These are phyloP conservation scores for Erodium chrysanthum DNA, from an alignment of 441 rosid species.

Conservation along the genomic window DNA sequence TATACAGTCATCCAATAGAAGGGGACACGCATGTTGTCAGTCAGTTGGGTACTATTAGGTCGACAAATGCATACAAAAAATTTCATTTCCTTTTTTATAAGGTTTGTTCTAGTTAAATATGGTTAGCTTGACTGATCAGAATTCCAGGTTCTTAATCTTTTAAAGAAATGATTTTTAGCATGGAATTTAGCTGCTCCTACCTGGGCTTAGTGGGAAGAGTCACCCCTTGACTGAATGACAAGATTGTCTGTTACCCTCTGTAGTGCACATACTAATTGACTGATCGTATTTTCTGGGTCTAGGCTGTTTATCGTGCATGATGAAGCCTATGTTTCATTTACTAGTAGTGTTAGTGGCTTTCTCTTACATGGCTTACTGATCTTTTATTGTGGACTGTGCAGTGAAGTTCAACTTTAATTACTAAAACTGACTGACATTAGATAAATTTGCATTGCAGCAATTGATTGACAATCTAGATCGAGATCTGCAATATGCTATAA, in stretches of 20 bases:
- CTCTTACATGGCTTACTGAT: background rate
- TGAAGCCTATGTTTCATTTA: background rate
- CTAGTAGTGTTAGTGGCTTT: constrained; percentile 7
- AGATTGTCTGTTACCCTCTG: constrained; percentile 3
- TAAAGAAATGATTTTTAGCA: constrained; percentile 1
- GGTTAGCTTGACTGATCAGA: background rate
- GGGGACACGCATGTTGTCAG: background rate
- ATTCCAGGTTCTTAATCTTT: background rate
- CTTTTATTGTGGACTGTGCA: background rate
- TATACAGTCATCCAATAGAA: background rate
- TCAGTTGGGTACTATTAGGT: background rate
- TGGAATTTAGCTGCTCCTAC: background rate
- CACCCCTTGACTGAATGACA: constrained; percentile 11
- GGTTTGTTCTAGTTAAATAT: background rate
- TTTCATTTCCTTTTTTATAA: constrained; percentile 5
- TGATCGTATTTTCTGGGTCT: background rate
- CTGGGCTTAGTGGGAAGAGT: background rate
- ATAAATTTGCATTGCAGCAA: constrained; percentile 49
- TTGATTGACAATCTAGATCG: constrained; percentile 82
- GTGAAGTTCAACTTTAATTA: background rate
- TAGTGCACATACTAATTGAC: background rate
- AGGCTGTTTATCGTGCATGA: background rate
- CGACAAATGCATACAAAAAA: background rate
- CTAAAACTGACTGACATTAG: constrained; percentile 25
- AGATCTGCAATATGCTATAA: constrained; percentile 90